Evolutionary conservation across 371 early-diverging fungal species (phyloP).

Genomic region (Paraphysoderma sedebokerense): DNA sequence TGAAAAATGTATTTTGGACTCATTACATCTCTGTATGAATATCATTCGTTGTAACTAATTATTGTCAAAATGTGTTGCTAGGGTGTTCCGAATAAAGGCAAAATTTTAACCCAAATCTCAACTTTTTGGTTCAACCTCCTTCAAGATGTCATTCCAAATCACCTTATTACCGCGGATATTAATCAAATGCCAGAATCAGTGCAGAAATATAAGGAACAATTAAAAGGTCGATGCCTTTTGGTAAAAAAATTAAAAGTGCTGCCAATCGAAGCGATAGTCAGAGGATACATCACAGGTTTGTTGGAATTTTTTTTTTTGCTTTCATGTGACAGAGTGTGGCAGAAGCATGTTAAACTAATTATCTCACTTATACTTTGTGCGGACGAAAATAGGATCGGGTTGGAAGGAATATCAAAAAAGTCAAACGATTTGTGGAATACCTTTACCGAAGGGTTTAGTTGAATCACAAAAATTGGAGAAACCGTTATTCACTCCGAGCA

Average conservation of each 20-base stretch:
- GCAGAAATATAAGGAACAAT: conserved; percentile 66
- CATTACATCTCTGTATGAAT: too few species aligned
- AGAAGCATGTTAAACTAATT: neutral
- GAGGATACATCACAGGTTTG: conserved; percentile 83
- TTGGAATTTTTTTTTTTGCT: neutral
- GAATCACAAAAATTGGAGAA: conserved; percentile 67
- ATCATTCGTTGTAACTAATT: too few species aligned
- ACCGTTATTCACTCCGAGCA: conserved; percentile 89
- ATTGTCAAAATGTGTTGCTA: too few species aligned
- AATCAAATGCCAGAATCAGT: conserved; percentile 79
- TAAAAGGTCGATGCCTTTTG: conserved; percentile 76
- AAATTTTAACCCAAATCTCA: conserved; percentile 82
- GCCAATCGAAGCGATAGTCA: conserved; percentile 94
- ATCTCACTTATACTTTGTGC: too few species aligned
- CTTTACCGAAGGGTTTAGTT: conserved; percentile 54
- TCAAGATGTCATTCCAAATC: conserved; percentile 71
- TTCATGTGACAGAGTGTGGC: neutral
- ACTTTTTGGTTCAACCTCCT: conserved; percentile 79
- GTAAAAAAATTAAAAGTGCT: conserved; percentile 82
- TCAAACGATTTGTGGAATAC: conserved; percentile 84
- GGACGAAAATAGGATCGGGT: conserved; percentile 52
- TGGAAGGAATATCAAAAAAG: conserved; percentile 85
- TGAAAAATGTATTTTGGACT: conserved; percentile 68
- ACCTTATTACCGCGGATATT: conserved; percentile 81
- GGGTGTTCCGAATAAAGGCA: conserved; percentile 90